Evolutionary conservation across 106 monocot species (phyloP).

Genomic region (Platanthera zijinensis): DNA sequence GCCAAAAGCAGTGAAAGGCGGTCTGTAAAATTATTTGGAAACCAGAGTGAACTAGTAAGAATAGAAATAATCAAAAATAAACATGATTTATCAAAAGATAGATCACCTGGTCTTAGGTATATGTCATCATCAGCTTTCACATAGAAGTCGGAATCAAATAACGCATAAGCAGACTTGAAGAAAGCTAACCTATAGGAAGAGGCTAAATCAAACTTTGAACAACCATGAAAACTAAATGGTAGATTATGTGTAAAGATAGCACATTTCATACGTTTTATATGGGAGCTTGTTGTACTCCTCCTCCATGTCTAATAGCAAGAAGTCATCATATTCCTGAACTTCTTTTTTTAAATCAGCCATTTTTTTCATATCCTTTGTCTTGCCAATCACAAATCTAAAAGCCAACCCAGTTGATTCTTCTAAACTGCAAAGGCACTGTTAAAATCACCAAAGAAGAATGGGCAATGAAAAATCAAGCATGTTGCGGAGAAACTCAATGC

Average conservation of each 20-base stretch:
- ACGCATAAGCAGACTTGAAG: conserved; percentile 86
- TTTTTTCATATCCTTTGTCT: conserved; percentile 43
- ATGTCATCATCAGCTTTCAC: conserved; percentile 99
- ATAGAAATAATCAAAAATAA: background rate
- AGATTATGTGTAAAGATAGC: background rate
- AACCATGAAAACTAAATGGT: background rate
- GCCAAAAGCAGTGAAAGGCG: conserved; percentile 78
- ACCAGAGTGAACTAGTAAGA: background rate
- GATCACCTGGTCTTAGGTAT: conserved; percentile 85
- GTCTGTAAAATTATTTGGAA: conserved; percentile 36
- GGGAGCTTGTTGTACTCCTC: conserved; percentile 86
- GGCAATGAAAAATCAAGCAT: background rate
- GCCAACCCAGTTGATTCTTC: conserved; percentile 83
- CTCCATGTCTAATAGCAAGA: conserved; percentile 75
- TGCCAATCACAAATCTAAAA: conserved; percentile 93
- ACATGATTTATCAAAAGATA: background rate
- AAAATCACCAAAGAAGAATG: background rate
- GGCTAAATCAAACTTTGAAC: conserved; percentile 24
- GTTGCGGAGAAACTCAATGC: background rate
- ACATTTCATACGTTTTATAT: conserved; percentile 65
- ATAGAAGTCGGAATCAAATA: conserved; percentile 89
- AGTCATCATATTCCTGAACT: conserved; percentile 59
- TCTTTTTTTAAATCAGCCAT: conserved; percentile 69
- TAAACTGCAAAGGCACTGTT: conserved; percentile 35
- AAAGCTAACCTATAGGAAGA: conserved; percentile 77